These are phyloP conservation scores for Dalbergia cochinchinensis DNA, from an alignment of 306 rosid species.

Conservation along the genomic window DNA sequence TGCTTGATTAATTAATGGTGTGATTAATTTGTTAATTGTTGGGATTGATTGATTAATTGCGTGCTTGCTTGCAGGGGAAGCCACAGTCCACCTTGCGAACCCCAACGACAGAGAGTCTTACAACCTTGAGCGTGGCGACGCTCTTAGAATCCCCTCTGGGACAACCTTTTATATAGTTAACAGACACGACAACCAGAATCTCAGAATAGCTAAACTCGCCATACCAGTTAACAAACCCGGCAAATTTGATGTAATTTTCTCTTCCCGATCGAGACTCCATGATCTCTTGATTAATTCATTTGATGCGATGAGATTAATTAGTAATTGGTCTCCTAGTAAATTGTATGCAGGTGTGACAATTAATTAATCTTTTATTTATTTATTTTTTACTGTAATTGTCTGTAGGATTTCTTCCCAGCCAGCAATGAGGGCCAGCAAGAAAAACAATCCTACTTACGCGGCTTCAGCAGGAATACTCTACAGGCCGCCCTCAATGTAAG, in stretches of 20 bases:
- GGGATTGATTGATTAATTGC: not conserved
- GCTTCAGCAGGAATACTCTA: constrained; percentile 39
- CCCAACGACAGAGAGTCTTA: constrained; percentile 15
- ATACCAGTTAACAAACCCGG: constrained; percentile 33
- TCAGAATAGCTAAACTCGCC: constrained; percentile 26
- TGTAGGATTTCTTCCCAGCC: constrained; percentile 38
- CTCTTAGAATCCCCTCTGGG: constrained; percentile 34
- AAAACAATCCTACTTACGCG: constrained; percentile 36
- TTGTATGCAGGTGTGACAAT: not conserved
- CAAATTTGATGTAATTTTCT: constrained; percentile 16
- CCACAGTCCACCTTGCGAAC: not conserved
- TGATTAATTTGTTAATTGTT: not conserved
- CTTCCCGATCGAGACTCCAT: not conserved
- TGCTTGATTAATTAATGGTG: not conserved
- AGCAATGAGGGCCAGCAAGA: not conserved
- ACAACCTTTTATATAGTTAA: constrained; percentile 18
- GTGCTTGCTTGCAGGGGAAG: constrained; percentile 38
- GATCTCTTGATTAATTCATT: not conserved
- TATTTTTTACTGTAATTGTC: not conserved
- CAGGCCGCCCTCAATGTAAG: constrained; percentile 52
- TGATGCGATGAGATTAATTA: too few species aligned
- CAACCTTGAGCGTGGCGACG: constrained; percentile 43
- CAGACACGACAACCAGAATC: constrained; percentile 17
- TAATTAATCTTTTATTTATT: not conserved
- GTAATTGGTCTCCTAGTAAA: not conserved